These are phyloP conservation scores for Chlorella sorokiniana DNA, from an alignment of 139 green algal genomes.

Conservation along the genomic window DNA sequence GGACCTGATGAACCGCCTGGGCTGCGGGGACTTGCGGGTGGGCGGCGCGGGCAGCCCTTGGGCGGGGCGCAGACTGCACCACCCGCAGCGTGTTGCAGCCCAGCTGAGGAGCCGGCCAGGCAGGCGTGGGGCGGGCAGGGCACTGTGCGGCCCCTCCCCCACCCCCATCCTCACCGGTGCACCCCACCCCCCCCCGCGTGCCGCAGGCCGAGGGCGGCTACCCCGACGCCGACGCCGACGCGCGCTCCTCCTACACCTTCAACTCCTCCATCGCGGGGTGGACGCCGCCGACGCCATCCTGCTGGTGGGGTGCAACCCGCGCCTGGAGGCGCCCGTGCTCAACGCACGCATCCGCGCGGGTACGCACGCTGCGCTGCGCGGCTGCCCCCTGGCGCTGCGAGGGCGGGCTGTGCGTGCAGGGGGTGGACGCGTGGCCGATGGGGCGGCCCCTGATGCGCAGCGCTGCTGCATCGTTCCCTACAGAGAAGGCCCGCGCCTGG, in stretches of 20 bases:
- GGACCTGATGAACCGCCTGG: slow-evolving; percentile 74
- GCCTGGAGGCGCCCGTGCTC: slow-evolving; percentile 93
- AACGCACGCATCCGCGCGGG: slow-evolving; percentile 89
- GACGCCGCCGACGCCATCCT: slow-evolving; percentile 92
- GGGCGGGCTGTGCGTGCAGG: no score
- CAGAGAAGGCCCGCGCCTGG: neutral
- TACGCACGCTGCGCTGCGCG: no score
- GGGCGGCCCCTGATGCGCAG: no score
- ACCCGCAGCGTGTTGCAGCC: no score
- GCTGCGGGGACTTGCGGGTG: slow-evolving; percentile 68
- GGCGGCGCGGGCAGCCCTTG: neutral
- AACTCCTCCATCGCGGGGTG: slow-evolving; percentile 88
- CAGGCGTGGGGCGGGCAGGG: no score
- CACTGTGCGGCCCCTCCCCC: neutral
- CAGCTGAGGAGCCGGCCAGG: no score
- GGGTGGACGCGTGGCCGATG: no score
- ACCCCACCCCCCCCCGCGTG: neutral
- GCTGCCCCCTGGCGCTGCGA: no score
- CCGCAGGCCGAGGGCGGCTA: slow-evolving; percentile 47
- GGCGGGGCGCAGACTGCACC: no score
- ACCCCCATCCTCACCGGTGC: neutral
- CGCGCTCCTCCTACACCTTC: slow-evolving; percentile 88
- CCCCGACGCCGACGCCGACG: slow-evolving; percentile 76
- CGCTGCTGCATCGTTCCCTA: neutral
- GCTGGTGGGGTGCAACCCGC: slow-evolving; percentile 92